Conservation (phyloP, 2,329 filamentous ascomycete genomes). For the Botryotinia calthae region DNA sequence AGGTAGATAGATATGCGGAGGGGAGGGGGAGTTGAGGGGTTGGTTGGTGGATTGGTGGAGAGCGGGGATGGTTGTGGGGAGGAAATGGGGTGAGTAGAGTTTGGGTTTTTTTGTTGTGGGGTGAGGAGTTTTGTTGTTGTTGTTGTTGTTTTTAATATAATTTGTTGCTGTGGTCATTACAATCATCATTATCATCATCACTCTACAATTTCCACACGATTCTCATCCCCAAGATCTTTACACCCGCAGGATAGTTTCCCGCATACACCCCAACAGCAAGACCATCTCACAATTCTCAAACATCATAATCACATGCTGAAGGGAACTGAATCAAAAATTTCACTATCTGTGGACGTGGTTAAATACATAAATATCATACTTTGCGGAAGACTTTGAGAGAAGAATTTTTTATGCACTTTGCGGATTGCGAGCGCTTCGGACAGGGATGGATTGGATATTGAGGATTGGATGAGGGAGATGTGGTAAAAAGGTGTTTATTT, state of each 20-base stretch:
- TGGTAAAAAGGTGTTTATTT: neutral
- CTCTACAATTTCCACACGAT: neutral
- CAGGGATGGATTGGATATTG: neutral
- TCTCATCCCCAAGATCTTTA: accelerated
- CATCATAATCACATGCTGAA: neutral
- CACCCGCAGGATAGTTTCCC: neutral
- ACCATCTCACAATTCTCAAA: neutral
- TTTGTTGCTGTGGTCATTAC: neutral
- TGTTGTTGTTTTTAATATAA: neutral
- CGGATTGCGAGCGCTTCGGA: no score
- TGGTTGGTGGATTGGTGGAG: neutral
- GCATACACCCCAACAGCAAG: neutral
- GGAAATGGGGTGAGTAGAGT: neutral
- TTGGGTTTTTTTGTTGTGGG: neutral
- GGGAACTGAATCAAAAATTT: accelerated
- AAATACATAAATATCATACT: neutral
- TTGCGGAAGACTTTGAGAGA: neutral
- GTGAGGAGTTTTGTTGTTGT: neutral
- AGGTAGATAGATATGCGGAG: neutral
- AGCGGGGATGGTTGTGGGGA: no score
- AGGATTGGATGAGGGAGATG: neutral
- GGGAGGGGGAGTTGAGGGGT: neutral
- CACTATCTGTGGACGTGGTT: neutral
- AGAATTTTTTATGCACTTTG: no score
- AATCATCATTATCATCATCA: neutral